phyloP scores from a whole-genome alignment of 441 rosid genomes.

The Erodium trifolium region DNA sequence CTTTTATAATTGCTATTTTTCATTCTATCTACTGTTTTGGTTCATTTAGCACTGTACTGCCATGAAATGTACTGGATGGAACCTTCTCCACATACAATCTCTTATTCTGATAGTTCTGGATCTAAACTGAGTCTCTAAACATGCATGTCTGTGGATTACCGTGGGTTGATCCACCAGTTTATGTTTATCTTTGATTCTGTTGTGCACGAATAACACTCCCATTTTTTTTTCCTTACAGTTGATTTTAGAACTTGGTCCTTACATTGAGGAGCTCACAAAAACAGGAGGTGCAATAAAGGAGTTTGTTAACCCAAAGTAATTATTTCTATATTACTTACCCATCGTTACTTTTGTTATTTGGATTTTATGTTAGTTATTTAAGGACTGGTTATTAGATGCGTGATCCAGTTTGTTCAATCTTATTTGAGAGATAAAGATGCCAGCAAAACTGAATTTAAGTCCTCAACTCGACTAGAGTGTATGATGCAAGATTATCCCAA shows the following conservation, averaged over 20 bases:
- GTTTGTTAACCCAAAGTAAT: slow-evolving; percentile 93
- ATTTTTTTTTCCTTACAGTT: slow-evolving; percentile 39
- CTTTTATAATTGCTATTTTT: no score
- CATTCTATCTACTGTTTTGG: no score
- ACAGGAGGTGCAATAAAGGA: slow-evolving; percentile 91
- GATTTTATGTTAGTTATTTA: neutral
- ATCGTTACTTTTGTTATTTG: neutral
- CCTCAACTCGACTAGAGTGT: slow-evolving; percentile 92
- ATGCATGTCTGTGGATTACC: neutral
- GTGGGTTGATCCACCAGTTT: no score
- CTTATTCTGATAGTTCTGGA: no score
- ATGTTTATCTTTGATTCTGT: no score
- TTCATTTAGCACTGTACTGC: no score
- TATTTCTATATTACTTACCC: slow-evolving; percentile 17
- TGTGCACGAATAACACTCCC: no score
- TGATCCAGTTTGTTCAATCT: neutral
- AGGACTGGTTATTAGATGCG: neutral
- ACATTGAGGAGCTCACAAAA: slow-evolving; percentile 75
- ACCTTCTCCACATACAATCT: no score
- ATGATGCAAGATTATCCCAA: slow-evolving; percentile 99
- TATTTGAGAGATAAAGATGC: slow-evolving; percentile 74
- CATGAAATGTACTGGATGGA: no score
- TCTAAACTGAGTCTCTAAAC: neutral
- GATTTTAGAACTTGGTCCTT: slow-evolving; percentile 77
- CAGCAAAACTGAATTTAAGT: slow-evolving; percentile 76